phyloP scores from a whole-genome alignment of 192 early-diverging fungal genomes.

The Mortierella hygrophila region DNA sequence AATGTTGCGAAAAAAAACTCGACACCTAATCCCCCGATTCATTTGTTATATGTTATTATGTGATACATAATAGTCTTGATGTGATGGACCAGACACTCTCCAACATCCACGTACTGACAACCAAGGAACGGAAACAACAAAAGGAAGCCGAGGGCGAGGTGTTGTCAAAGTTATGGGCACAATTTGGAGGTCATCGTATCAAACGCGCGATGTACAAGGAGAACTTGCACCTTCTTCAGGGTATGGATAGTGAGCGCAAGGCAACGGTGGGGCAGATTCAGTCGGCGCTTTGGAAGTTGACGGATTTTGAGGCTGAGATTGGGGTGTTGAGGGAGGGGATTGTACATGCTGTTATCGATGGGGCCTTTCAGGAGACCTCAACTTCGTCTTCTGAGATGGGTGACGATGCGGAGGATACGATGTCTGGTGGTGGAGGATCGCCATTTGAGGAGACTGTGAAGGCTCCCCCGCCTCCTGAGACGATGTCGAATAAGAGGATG shows the following conservation, averaged over 20 bases:
- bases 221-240: slow-evolving; percentile 55
- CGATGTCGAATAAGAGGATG: neutral
- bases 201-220: slow-evolving; percentile 44
- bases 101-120: slow-evolving; percentile 59
- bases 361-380: neutral
- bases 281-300: slow-evolving; percentile 58
- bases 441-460: neutral
- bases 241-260: slow-evolving; percentile 58
- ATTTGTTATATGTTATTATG: neutral
- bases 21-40: neutral
- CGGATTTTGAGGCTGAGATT: slow-evolving; percentile 66
- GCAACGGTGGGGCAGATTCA: slow-evolving; percentile 56
- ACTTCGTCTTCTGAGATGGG: neutral
- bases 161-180: slow-evolving; percentile 50
- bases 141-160: slow-evolving; percentile 28
- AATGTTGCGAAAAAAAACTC: neutral
- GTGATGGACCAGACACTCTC: slow-evolving; percentile 56
- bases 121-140: slow-evolving; percentile 58
- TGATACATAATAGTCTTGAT: slow-evolving; percentile 44
- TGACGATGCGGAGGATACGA: neutral
- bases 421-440: neutral
- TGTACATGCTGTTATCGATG: slow-evolving; percentile 36
- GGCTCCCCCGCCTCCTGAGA: neutral
- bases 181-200: slow-evolving; percentile 46
- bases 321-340: slow-evolving; percentile 62